Evolutionary conservation across 495 filamentous ascomycete genomes (phyloP).

Genomic region (Parathielavia appendiculata): DNA sequence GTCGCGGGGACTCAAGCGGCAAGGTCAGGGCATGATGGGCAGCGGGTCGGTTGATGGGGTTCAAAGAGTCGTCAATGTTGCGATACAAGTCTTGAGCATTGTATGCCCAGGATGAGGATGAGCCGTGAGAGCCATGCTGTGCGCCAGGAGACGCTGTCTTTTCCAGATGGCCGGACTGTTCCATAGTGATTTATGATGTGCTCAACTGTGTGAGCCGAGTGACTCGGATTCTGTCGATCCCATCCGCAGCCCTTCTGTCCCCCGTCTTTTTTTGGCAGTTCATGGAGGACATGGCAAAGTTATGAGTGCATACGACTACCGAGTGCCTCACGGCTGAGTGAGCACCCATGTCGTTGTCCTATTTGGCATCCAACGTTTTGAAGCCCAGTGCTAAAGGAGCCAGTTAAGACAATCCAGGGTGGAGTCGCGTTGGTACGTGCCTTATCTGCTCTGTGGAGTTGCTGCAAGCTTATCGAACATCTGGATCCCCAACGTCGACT

Average conservation of each 20-base stretch:
- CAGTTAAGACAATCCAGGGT: too few relatives aligned
- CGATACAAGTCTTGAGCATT: slow-evolving; percentile 13
- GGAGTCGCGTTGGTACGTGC: background rate
- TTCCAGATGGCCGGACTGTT: too few relatives aligned
- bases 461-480: slow-evolving; percentile 3
- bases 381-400: background rate
- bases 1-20: background rate
- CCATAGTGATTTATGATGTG: background rate
- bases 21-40: background rate
- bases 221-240: too few relatives aligned
- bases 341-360: background rate
- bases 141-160: background rate
- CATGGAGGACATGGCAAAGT: too few relatives aligned
- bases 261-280: too few relatives aligned
- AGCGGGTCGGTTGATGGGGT: background rate
- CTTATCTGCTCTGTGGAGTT: background rate
- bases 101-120: slow-evolving; percentile 10
- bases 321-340: too few relatives aligned
- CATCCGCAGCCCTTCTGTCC: too few relatives aligned
- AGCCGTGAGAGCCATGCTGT: background rate
- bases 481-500: background rate
- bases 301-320: too few relatives aligned
- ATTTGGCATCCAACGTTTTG: background rate
- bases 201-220: too few relatives aligned
- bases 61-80: slow-evolving; percentile 15